Conservation (phyloP, 192 early-diverging fungal species). For the Backusella sp. region DNA sequence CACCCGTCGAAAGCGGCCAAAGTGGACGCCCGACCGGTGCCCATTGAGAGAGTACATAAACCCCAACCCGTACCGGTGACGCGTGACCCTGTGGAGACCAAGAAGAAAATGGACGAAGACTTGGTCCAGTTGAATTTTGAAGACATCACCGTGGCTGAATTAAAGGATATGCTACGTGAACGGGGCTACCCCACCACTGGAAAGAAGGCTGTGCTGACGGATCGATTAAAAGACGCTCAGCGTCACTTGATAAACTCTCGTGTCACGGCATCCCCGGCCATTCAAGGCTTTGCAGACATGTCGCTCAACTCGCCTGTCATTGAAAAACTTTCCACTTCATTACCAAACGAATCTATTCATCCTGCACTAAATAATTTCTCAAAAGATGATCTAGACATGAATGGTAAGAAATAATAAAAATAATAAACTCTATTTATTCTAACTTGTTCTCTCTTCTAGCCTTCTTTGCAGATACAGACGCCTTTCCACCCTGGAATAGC, state of each 20-base stretch:
- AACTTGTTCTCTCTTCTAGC: background rate
- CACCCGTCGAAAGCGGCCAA: slow-evolving; percentile 14
- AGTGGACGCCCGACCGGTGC: slow-evolving; percentile 20
- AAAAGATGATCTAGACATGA: slow-evolving; percentile 11
- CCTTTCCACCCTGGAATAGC: slow-evolving; percentile 12
- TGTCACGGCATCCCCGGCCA: background rate
- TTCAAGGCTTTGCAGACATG: slow-evolving; percentile 13
- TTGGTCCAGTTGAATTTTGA: slow-evolving; percentile 66
- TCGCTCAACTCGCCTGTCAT: slow-evolving; percentile 1
- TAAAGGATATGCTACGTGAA: slow-evolving; percentile 69
- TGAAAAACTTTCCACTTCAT: background rate
- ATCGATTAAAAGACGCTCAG: slow-evolving; percentile 60
- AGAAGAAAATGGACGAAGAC: slow-evolving; percentile 57
- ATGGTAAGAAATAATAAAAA: background rate
- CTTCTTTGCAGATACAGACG: background rate
- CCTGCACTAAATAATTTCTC: background rate
- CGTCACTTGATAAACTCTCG: slow-evolving; percentile 21
- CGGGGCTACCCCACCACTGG: slow-evolving; percentile 63
- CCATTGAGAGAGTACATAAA: slow-evolving; percentile 27
- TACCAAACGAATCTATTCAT: slow-evolving; percentile 9
- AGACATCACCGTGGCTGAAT: slow-evolving; percentile 70
- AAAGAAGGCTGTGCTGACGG: slow-evolving; percentile 67
- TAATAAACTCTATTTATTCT: background rate
- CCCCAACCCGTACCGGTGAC: slow-evolving; percentile 4
- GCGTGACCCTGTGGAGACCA: slow-evolving; percentile 44